Evolutionary conservation across 1,284 basidiomycete genomes (phyloP).

Genomic region (Puccinia triticina): DNA sequence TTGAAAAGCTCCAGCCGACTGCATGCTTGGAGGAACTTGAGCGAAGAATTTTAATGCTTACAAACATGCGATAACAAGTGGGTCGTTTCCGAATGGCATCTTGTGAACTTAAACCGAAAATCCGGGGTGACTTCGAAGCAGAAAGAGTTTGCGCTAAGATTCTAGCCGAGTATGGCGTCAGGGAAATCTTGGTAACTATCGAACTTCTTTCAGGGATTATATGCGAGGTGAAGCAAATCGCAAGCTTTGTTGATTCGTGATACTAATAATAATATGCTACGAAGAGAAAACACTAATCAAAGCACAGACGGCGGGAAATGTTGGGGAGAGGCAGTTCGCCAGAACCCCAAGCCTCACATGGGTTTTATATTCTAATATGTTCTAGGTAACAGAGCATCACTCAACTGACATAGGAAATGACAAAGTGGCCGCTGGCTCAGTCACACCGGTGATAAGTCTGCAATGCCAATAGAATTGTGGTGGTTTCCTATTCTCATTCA

Average conservation of each 20-base stretch:
- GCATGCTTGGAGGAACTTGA: not conserved
- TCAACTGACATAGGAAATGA: slow-evolving; percentile 7
- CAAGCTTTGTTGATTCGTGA: not conserved
- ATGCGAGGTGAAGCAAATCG: not conserved
- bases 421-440: not conserved
- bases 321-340: not conserved
- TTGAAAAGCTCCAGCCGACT: not conserved
- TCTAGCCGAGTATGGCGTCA: not conserved
- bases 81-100: slow-evolving; percentile 14
- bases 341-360: not conserved
- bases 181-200: not conserved
- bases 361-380: not conserved
- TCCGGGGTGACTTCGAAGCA: slow-evolving; percentile 4
- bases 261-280: not conserved
- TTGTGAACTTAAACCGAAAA: not conserved
- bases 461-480: not conserved
- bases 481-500: slow-evolving; percentile 22
- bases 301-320: not conserved
- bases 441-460: slow-evolving; percentile 13
- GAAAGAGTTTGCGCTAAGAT: not conserved
- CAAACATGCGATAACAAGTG: slow-evolving; percentile 19
- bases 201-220: not conserved
- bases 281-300: not conserved
- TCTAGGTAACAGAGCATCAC: slow-evolving; percentile 3
- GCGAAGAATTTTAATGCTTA: slow-evolving; percentile 16